Conservation (phyloP, 768 basidiomycete species). For the Porphyrellus cyaneotinctus region DNA sequence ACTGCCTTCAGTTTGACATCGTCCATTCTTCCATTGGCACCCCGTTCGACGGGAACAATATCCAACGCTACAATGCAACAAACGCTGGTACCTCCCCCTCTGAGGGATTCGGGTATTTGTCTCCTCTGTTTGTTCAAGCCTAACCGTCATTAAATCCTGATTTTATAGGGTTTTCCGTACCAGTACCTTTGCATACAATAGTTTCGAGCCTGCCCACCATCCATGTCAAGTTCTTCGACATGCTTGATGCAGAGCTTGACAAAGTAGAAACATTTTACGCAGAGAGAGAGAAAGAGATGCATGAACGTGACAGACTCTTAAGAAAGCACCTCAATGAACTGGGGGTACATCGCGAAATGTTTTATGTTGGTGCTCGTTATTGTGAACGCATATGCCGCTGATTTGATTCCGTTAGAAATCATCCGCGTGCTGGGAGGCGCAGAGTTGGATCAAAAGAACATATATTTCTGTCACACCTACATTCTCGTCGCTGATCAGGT, state of each 20-base stretch:
- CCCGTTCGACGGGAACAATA: not conserved
- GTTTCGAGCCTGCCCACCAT: conserved; percentile 52
- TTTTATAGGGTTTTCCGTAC: conserved; percentile 12
- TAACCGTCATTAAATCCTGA: not conserved
- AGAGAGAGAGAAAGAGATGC: conserved; percentile 63
- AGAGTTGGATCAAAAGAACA: conserved; percentile 10
- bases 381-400: not conserved
- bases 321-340: conserved; percentile 73
- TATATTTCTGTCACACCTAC: not conserved
- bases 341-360: conserved; percentile 57
- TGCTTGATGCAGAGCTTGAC: conserved; percentile 72
- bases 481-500: not conserved
- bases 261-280: conserved; percentile 86
- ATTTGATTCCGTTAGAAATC: conserved; percentile 13
- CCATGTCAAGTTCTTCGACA: conserved; percentile 70
- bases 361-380: conserved; percentile 42
- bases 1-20: not conserved
- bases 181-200: conserved; percentile 42
- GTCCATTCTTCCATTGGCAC: not conserved
- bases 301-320: conserved; percentile 42
- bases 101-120: conserved; percentile 10
- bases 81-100: not conserved
- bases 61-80: not conserved
- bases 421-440: conserved; percentile 1
- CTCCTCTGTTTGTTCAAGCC: not conserved